Conservation (phyloP, 345 rosid genomes). For the Turnera subulata region DNA sequence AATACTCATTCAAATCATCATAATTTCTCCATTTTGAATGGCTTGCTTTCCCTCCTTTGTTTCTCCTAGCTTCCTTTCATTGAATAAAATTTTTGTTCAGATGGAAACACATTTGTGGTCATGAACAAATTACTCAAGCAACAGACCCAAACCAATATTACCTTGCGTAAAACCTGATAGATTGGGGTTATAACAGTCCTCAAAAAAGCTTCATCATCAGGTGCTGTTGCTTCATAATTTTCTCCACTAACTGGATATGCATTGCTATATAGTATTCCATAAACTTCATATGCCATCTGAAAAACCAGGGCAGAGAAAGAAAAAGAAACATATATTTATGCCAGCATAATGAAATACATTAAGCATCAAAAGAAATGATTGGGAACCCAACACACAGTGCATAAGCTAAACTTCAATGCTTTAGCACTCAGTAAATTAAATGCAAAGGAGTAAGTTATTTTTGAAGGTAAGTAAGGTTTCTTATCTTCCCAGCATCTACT, state of each 20-base stretch:
- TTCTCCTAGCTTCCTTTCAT: constrained; percentile 76
- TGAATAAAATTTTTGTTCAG: constrained; percentile 24
- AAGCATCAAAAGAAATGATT: too few relatives aligned
- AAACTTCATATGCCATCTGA: constrained; percentile 80
- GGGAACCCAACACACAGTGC: too few relatives aligned
- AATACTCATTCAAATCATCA: constrained; percentile 96
- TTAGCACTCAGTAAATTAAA: too few relatives aligned
- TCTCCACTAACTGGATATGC: constrained; percentile 56
- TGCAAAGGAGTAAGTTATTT: too few relatives aligned
- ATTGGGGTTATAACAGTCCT: constrained; percentile 73
- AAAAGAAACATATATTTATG: too few relatives aligned
- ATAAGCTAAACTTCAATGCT: too few relatives aligned
- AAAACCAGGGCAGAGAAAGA: too few relatives aligned
- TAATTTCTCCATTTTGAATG: constrained; percentile 98
- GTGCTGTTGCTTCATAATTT: constrained; percentile 35
- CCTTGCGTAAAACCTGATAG: constrained; percentile 69
- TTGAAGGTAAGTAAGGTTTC: too few relatives aligned
- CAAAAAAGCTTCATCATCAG: constrained; percentile 78
- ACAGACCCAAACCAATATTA: constrained; percentile 24
- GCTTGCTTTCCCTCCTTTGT: constrained; percentile 79
- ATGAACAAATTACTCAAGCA: not conserved
- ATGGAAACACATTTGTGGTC: not conserved
- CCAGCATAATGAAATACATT: too few relatives aligned
- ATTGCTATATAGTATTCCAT: constrained; percentile 47
- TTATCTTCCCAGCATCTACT: too few relatives aligned